Evolutionary conservation across 805 yeast species (phyloP), one percentile per base, ranked within the genome.

Genomic region (Ogataea nonfermentans): DNA sequence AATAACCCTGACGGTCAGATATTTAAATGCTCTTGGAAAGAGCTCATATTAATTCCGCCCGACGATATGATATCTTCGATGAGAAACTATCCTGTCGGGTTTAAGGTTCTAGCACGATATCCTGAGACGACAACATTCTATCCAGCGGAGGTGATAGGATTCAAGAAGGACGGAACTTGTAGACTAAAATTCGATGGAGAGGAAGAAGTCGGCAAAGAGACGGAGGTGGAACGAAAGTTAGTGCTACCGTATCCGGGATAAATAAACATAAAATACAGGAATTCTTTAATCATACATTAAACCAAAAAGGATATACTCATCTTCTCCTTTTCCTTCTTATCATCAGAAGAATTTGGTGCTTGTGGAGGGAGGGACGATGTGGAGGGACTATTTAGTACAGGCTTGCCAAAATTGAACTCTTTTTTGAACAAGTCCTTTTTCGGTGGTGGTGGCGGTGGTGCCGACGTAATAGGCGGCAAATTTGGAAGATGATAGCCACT

Each of bases 111-210:
- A 43, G 99, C 97, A 0, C 73, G 95, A 53, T 93, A 93, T 55
- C 99, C 99, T 1, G 99, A 93, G 52, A 93, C 99, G 0, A 93
- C 99, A 0, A 90, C 98, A 0, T 93, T 93, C 54, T 93, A 93
- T 55, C 87, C 95, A 3, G 99, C 99, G 0, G 86, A 85, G 35
- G 97, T 93, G 2, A 80, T 81, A 16, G 90, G 95, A 0, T 71
- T 76, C 32, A 79, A 78, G 37, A 71, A 85, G 48, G 90, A 83
- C 47, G 89, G 90, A 0, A 75, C 73, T 9, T 91, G 95, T 47
- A 67, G 88, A 48, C 68, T 93, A 40, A 77, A 78, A 54, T 93
- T 93, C 55, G 98, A 91, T 50, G 99, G 98, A 8, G 99, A 93
- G 59, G 99, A 93, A 58, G 99, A 93, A 54, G 95, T 80, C 0